Evolutionary conservation across 2,329 filamentous ascomycete genomes (phyloP).

Genomic region (Penicillium brasilianum): DNA sequence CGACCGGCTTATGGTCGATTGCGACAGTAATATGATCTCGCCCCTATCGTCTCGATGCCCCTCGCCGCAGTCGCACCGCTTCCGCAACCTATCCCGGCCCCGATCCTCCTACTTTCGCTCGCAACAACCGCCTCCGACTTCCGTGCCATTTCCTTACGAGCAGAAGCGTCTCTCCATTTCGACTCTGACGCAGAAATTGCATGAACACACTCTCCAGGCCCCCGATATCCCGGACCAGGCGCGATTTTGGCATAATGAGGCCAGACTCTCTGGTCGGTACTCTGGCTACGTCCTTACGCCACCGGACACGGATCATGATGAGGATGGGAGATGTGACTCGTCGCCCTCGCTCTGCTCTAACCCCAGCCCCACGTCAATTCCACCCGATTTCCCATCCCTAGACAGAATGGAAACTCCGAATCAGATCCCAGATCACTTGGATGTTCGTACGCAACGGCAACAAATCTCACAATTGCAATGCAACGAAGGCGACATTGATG

Average conservation of each 20-base stretch:
- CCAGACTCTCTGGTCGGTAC: conserved; percentile 30
- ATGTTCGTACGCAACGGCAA: conserved; percentile 45
- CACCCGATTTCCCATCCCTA: conserved; percentile 30
- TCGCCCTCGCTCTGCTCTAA: conserved; percentile 60
- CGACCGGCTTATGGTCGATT: conserved; percentile 43
- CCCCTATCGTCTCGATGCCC: conserved; percentile 50
- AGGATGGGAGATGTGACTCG: conserved; percentile 54
- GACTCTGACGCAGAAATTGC: conserved; percentile 47
- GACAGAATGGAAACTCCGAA: conserved; percentile 14
- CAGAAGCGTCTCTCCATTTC: conserved; percentile 47
- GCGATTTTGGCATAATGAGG: conserved; percentile 21
- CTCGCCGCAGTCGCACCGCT: conserved; percentile 46
- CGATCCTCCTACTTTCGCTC: conserved; percentile 43
- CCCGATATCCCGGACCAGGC: conserved; percentile 23
- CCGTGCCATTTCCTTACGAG: conserved; percentile 50
- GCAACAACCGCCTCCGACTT: conserved; percentile 47
- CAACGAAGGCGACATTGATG: conserved; percentile 42
- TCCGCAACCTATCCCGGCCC: conserved; percentile 37
- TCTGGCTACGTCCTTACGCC: conserved; percentile 43
- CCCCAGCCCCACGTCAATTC: conserved; percentile 38
- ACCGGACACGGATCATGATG: conserved; percentile 46
- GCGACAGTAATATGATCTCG: conserved; percentile 45
- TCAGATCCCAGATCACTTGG: conserved; percentile 23
- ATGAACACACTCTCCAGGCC: conserved; percentile 46
- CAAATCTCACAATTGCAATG: conserved; percentile 49